Conservation (phyloP, 2,329 filamentous ascomycete species). For the Trichoderma sp. region DNA sequence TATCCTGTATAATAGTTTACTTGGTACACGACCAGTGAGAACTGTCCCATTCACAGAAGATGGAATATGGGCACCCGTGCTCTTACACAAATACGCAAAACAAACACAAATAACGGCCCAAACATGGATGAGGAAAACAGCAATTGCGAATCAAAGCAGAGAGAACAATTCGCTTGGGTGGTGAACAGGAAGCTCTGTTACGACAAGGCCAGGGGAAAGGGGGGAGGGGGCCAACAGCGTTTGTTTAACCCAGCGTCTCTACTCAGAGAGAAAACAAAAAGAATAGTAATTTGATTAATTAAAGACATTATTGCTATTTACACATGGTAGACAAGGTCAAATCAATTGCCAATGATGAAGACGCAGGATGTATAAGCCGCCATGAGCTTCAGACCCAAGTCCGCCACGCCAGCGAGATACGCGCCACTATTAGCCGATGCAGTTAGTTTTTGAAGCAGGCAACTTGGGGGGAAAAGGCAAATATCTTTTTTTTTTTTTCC, state of each 20-base stretch:
- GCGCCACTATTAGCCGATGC: conserved; percentile 36
- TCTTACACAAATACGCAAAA: neutral
- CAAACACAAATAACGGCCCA: neutral
- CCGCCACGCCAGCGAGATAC: conserved; percentile 33
- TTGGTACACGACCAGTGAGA: neutral
- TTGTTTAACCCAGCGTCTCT: neutral
- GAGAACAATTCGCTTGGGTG: neutral
- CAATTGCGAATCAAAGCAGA: neutral
- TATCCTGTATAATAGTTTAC: neutral
- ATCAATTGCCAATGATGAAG: conserved; percentile 34
- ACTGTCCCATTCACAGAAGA: neutral
- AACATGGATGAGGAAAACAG: neutral
- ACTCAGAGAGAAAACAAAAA: neutral
- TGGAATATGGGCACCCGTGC: neutral
- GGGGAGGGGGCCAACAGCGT: neutral
- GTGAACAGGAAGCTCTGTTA: neutral
- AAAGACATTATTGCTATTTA: neutral
- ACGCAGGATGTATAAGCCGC: conserved; percentile 43
- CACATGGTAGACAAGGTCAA: neutral
- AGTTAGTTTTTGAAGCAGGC: no score
- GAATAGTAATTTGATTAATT: neutral
- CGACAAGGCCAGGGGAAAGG: neutral
- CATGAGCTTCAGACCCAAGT: conserved; percentile 40
- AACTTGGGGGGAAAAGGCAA: no score
- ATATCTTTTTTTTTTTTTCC: no score